Base-by-base conservation (phyloP, 2,329 filamentous ascomycete genomes). In the Stachybotrys chlorohalonatus region DNA sequence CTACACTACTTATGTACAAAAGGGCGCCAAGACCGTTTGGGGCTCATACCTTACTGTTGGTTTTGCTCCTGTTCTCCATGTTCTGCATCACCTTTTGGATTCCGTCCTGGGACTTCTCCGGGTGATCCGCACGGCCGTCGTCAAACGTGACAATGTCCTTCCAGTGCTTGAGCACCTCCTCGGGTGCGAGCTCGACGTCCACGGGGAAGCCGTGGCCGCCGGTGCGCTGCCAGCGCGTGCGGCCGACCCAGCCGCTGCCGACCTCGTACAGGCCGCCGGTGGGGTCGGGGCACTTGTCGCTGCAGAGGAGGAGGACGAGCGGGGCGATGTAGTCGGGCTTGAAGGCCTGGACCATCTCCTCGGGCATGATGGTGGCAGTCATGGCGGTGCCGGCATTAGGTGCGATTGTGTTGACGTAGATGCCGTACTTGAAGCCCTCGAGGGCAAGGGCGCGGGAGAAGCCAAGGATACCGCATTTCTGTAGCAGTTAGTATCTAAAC, bases 281-380 rank as follows among this genome's bases (percentile, higher is more conserved):
- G 15, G 85, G 83, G 66, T 88, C 82, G 31, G 94, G 93, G 53
- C 91, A 85, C 75, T 90, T 89, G 76, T 99, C 94, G 70, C 85
- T 90, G 72, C 73, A 79, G 55, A 99, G 87, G 48, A 92, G 84
- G 54, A 93, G 84, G 52, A 99, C 92, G 45, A 97, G 76, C 57
- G 94, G 94, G 53, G 94, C 94, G 71, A 99, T 92, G 74, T 96
- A 97, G 69, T 97, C 93, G 57, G 94, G 94, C 85, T 97, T 99
- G 81, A 99, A 96, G 49, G 94, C 93, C 77, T 97, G 92, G 16
- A 99, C 92, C 77, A 97, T 85, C 77, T 99, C 94, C 74, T 96
- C 91, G 32, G 94, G 94, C 79, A 99, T 83, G 70, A 99, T 89
- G 52, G 89, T 93, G 62, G 86, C 83, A 54, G 94, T 99, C 89